Conservation (phyloP, 2,329 filamentous ascomycete genomes). For the Neofusicoccum laricinum region DNA sequence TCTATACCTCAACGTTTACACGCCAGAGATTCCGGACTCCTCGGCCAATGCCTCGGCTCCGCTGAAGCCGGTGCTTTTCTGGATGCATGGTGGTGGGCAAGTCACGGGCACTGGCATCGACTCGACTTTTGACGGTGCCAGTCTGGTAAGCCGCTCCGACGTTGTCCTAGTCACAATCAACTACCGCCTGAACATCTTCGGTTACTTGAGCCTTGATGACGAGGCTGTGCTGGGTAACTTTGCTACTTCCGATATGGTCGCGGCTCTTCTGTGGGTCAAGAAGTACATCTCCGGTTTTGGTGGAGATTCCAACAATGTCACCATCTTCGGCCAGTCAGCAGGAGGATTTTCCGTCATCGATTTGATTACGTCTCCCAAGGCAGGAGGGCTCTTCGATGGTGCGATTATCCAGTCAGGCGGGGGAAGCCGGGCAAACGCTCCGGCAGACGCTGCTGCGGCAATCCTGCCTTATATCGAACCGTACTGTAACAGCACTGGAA, state of each 20-base stretch:
- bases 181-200: slow-evolving; percentile 73
- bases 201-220: slow-evolving; percentile 58
- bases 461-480: background rate
- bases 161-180: slow-evolving; percentile 76
- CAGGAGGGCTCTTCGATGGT: slow-evolving; percentile 37
- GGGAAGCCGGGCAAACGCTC: slow-evolving; percentile 27
- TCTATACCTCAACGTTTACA: slow-evolving; percentile 34
- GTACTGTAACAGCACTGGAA: slow-evolving; percentile 28
- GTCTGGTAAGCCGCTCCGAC: slow-evolving; percentile 39
- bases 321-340: slow-evolving; percentile 47
- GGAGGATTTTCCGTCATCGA: slow-evolving; percentile 38
- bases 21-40: slow-evolving; percentile 32
- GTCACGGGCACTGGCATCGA: slow-evolving; percentile 18
- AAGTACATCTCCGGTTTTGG: slow-evolving; percentile 38
- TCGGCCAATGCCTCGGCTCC: slow-evolving; percentile 28
- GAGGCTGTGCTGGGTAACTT: slow-evolving; percentile 49
- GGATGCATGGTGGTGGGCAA: slow-evolving; percentile 17
- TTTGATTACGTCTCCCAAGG: slow-evolving; percentile 20
- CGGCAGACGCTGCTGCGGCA: slow-evolving; percentile 27
- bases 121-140: slow-evolving; percentile 28
- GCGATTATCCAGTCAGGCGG: slow-evolving; percentile 40
- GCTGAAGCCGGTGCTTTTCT: slow-evolving; percentile 37
- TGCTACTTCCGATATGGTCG: slow-evolving; percentile 33
- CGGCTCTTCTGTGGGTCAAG: slow-evolving; percentile 37
- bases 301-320: slow-evolving; percentile 38